Percentiles rank a stretch among this genome's conserved stretches.
These are phyloP conservation scores for Entelexis paramagnoliae DNA, from an alignment of 1,139 yeast genomes.

Conservation along the genomic window DNA sequence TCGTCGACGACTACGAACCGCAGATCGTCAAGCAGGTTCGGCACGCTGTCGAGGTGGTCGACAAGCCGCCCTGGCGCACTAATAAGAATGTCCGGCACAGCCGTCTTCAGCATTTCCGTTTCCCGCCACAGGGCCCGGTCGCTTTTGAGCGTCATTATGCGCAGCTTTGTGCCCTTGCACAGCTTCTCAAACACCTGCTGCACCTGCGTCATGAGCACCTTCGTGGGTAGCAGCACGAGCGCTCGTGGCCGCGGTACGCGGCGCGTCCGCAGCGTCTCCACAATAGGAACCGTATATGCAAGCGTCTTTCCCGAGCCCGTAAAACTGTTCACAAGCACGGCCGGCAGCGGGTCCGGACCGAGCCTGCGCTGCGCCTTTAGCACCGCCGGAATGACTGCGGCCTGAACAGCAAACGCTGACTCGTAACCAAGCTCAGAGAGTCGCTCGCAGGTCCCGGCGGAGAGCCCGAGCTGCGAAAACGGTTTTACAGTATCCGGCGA, in stretches of 20 bases:
- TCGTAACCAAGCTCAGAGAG: slow-evolving; percentile 39
- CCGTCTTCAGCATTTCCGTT: slow-evolving; percentile 28
- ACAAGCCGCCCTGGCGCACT: slow-evolving; percentile 92
- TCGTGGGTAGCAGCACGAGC: slow-evolving; percentile 77
- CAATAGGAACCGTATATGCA: slow-evolving; percentile 76
- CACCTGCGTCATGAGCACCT: slow-evolving; percentile 78
- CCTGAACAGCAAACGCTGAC: slow-evolving; percentile 70
- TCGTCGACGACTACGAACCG: slow-evolving; percentile 79
- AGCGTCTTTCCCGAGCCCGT: slow-evolving; percentile 97
- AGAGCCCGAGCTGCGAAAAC: slow-evolving; percentile 30
- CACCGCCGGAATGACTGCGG: slow-evolving; percentile 51
- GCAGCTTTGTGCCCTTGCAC: slow-evolving; percentile 56
- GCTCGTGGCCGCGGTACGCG: slow-evolving; percentile 68
- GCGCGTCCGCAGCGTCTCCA: slow-evolving; percentile 56
- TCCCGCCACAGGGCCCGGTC: slow-evolving; percentile 62
- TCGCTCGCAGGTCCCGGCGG: slow-evolving; percentile 38
- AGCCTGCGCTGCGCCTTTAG: slow-evolving; percentile 40
- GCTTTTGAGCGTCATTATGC: slow-evolving; percentile 49
- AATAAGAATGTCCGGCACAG: slow-evolving; percentile 67
- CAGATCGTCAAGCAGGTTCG: slow-evolving; percentile 38
- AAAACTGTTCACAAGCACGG: slow-evolving; percentile 79
- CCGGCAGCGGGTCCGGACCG: slow-evolving; percentile 46
- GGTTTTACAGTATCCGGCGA: slow-evolving; percentile 26
- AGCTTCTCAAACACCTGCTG: slow-evolving; percentile 50
- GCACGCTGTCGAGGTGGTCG: slow-evolving; percentile 46